phyloP scores from a whole-genome alignment of 805 yeast species.

The Starmera pachycereana region DNA sequence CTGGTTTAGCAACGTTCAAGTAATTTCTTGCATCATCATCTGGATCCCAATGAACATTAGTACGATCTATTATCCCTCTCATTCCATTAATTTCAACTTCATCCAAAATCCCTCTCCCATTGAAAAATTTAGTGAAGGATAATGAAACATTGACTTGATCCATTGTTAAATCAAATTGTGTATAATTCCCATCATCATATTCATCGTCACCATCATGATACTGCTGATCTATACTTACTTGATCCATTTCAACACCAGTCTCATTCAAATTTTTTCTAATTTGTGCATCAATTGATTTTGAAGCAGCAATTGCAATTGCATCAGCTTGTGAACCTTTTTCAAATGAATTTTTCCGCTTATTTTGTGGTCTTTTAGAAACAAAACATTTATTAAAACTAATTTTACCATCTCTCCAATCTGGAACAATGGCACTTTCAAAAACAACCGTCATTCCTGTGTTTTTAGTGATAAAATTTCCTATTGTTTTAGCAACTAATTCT shows the following conservation, averaged over 20 bases:
- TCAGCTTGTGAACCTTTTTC: conserved; percentile 65
- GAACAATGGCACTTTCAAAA: conserved; percentile 90
- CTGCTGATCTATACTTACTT: background rate
- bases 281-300: background rate
- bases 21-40: conserved; percentile 78
- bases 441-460: conserved; percentile 77
- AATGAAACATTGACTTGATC: conserved; percentile 76
- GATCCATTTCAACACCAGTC: conserved; percentile 6
- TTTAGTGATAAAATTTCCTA: conserved; percentile 76
- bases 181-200: conserved; percentile 85
- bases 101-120: conserved; percentile 80
- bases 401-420: conserved; percentile 85
- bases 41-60: conserved; percentile 75
- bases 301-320: conserved; percentile 42
- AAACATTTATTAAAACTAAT: conserved; percentile 78
- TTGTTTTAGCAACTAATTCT: conserved; percentile 69
- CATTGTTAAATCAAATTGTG: conserved; percentile 87
- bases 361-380: conserved; percentile 75
- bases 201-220: conserved; percentile 22
- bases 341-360: conserved; percentile 33
- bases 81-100: conserved; percentile 75
- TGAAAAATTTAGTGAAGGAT: conserved; percentile 78
- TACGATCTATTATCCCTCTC: conserved; percentile 87
- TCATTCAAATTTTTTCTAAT: conserved; percentile 2
- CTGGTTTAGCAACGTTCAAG: conserved; percentile 62